Evolutionary conservation across 805 yeast genomes (phyloP), one percentile per base, ranked within the genome.

Genomic region (Candida multigemmis): DNA sequence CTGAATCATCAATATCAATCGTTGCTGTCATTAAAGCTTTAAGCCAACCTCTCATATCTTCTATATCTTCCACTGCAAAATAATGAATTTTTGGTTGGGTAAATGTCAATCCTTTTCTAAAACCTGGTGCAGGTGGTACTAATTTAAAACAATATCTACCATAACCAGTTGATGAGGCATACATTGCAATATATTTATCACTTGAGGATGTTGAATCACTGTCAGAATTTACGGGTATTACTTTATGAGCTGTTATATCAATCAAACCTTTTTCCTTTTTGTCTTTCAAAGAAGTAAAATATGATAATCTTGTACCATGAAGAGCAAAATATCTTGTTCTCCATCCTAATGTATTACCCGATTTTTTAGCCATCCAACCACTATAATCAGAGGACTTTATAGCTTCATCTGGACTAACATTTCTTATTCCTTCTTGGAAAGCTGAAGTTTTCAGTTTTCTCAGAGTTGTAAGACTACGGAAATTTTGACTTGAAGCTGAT

Each of bases 61-160:
- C 94, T 31, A 68, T 72, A 1, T 84, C 69, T 26, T 91, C 96
- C 23, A 89, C 96, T 0, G 97, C 96, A 66, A 91, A 91, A 52
- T 80, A 91, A 45, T 91, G 98, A 6, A 86, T 82, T 39, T 86
- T 84, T 16, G 95, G 98, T 37, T 87, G 95, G 0, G 99, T 91
- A 51, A 91, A 91, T 0, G 95, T 87, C 31, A 91, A 71, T 0
- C 97, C 97, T 56, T 87, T 89, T 38, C 79, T 77, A 28, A 89
- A 83, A 0, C 99, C 99, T 0, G 97, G 97, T 2, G 94, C 94
- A 1, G 99, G 99, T 7, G 99, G 99, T 3, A 87, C 74, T 8
- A 91, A 51, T 52, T 87, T 87, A 63, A 91, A 89, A 44, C 95
- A 85, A 48, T 74, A 83, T 21, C 94, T 68, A n/a, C 97, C 97